Evolutionary conservation across 176 grass and related monocot genomes (phyloP), one percentile per base, ranked within the genome.

Genomic region (Rhynchospora tenuis): DNA sequence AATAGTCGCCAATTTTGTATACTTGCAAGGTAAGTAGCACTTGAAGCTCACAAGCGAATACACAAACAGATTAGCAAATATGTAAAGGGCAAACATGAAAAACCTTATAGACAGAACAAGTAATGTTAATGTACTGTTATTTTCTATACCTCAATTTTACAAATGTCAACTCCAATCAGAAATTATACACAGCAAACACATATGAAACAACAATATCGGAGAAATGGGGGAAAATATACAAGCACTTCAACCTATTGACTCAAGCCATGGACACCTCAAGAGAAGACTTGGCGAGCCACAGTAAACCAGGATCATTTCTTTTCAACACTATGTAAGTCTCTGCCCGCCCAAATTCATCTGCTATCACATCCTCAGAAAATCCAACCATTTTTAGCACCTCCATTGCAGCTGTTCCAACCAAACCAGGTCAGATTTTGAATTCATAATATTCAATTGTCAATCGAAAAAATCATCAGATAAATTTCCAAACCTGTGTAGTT

Each of bases 341-440:
- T 0, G 59, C 79, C 73, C 26, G 78, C 9, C 96, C 93, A 38
- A 95, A 27, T 70, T 91, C 93, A 56, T 95, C 91, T 6, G 88
- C 75, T 38, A 93, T 45, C 1, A 89, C 89, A 70, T 99, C 91
- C 86, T 99, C 93, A 3, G 71, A 83, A 82, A 99, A 95, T 12
- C 96, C 96, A 2, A 99, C 92, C 91, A 95, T 84, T 78, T 93
- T 86, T 67, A 99, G 89, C 22, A 99, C 85, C 83, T 99, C 96
- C 88, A 95, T 88, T 9, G 96, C 93, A 89, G 90, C 94, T 97
- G 88, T 31, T 88, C 70, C 78, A 54, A 75, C 47, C 73, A 55
- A 26, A 2, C 16, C 16, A 7, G 51, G 3, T 47, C 47, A 58
- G 12, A 9, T 56, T 14, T 60, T 20, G 7, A 69, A 28, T 48